A percentile compares a stretch with the other conserved stretches of the same genome.
Evolutionary conservation across 2,329 filamentous ascomycete genomes (phyloP).

Genomic region (Aureobasidium vineae): DNA sequence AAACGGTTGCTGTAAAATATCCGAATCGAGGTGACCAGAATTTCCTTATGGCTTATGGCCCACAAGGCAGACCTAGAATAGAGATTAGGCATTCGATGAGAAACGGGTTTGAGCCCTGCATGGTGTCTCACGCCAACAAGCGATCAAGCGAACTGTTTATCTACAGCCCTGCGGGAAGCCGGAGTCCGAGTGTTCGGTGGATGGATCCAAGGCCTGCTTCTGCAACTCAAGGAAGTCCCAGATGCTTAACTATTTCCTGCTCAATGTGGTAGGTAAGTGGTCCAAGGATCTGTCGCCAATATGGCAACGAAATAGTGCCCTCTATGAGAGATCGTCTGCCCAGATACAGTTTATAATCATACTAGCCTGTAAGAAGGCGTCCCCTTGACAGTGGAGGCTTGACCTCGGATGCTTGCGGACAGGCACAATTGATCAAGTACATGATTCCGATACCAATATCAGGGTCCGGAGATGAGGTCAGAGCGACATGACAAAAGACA

Average conservation of each 20-base stretch:
- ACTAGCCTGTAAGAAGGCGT: not conserved
- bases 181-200: not conserved
- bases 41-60: not conserved
- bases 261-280: not conserved
- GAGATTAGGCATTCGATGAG: not conserved
- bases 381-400: not conserved
- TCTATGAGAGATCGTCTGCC: not conserved
- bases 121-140: not conserved
- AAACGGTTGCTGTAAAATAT: not conserved
- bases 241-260: not conserved
- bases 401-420: not conserved
- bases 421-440: not conserved
- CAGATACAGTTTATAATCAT: not conserved
- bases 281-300: not conserved
- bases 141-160: not conserved
- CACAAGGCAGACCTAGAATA: not conserved
- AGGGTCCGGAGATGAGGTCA: constrained; percentile 6
- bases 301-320: not conserved
- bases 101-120: constrained; percentile 1
- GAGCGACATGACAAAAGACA: not conserved
- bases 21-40: not conserved
- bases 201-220: not conserved
- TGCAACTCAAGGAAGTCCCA: not conserved
- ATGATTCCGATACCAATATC: not conserved
- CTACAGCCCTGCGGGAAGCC: not conserved